Base-by-base conservation (phyloP, 2,329 filamentous ascomycete genomes). In the Sarocladiaceae sp. region DNA sequence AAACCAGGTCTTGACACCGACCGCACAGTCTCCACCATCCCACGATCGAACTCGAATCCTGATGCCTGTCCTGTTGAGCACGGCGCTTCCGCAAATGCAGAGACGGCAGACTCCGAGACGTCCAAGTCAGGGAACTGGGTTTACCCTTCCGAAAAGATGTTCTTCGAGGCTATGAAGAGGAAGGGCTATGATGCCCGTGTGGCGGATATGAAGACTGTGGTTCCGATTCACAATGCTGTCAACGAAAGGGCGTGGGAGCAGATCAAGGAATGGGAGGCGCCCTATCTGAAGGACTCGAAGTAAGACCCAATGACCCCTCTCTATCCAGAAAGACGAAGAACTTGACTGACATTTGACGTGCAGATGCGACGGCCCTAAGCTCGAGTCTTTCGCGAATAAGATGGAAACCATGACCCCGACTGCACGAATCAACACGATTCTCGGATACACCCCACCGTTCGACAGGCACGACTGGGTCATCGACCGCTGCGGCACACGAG, bases 381-480 rank as follows among this genome's bases (percentile, higher is more conserved):
- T 99, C 39, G 84, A 91, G 58, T 89, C 84, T 3, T 99, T 99
- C 66, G 83, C 84, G 3, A 95, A 95, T 55, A 75, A 86, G 44
- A 83, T 76, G 61, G 74, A 74, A 13, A 74, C 74, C 54, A 75
- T 97, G 73, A 94, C 89, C 3, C 94, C 94, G 0, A 86, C 85
- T 55, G 94, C 94, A 2, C 78, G 92, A 54, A 69, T 94, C 59
- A 95, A 96, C 68, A 88, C 85, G 4, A 70, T 91, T 53, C 72
- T 96, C 51, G 94, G 94, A n/a, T 97, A 96, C 68, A 86, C 87
- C 54, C 78, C 86, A 51, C 94, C 94, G 1, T 99, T 99, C 69
- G 94, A 99, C 71, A 79, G 94, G 25, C 94, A 99, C 68, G 94
- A 99, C 69, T 99, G 94, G 94, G 84, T 97, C 22, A 86, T 99